A percentile compares a stretch with the other conserved stretches of the same genome.
These are phyloP conservation scores for Hemileia vastatrix DNA, from an alignment of 1,284 basidiomycete species.

Conservation along the genomic window DNA sequence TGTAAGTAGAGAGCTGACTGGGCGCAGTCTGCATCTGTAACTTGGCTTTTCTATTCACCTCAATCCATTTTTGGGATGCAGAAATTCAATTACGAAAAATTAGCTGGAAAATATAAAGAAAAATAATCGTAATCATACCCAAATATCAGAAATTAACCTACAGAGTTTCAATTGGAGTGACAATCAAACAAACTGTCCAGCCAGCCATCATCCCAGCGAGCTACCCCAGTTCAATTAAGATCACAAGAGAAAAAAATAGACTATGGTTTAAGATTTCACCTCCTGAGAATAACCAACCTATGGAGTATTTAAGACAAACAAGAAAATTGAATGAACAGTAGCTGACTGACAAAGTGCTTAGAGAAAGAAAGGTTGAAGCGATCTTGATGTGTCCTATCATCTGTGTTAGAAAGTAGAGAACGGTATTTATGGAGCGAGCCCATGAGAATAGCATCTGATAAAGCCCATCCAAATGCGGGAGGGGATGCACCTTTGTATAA, in stretches of 20 bases:
- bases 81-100: neutral
- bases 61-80: neutral
- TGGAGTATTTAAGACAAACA: too few species aligned
- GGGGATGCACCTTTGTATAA: constrained; percentile 53
- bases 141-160: constrained; percentile 50
- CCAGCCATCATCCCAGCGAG: constrained; percentile 65
- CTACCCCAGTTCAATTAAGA: neutral
- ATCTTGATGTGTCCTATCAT: constrained; percentile 25
- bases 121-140: neutral
- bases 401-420: neutral
- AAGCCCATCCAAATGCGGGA: constrained; percentile 65
- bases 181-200: constrained; percentile 60
- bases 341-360: too few species aligned
- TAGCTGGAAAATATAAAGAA: constrained; percentile 34
- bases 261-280: neutral
- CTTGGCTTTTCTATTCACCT: constrained; percentile 52
- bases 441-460: constrained; percentile 63
- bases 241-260: neutral
- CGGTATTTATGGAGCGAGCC: constrained; percentile 53
- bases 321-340: too few species aligned
- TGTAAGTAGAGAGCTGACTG: constrained; percentile 40
- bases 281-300: too few species aligned
- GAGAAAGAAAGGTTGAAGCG: too few species aligned
- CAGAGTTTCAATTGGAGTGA: constrained; percentile 62
- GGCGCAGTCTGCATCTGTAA: constrained; percentile 63